phyloP scores from a whole-genome alignment of 768 basidiomycete species.

The Fomitopsis serialis region DNA sequence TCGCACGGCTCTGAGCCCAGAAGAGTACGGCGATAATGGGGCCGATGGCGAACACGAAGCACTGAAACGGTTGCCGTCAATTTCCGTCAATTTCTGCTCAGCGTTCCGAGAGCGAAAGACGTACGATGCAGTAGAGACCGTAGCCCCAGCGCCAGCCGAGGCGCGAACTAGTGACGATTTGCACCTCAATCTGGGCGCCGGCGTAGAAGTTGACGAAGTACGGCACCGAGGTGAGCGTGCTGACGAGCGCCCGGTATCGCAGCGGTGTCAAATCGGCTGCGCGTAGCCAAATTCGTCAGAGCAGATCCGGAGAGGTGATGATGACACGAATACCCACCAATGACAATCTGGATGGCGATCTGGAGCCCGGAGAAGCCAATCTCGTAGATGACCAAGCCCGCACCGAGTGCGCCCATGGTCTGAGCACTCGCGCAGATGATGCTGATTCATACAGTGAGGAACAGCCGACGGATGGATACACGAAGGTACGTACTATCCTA shows the following conservation, averaged over 20 bases:
- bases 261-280: constrained; percentile 25
- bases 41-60: constrained; percentile 18
- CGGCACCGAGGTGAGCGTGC: constrained; percentile 40
- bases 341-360: neutral
- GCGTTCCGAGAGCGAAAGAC: neutral
- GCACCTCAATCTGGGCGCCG: constrained; percentile 55
- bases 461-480: neutral
- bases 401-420: neutral
- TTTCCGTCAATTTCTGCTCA: neutral
- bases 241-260: constrained; percentile 33
- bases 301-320: neutral
- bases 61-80: neutral
- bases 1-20: constrained; percentile 24
- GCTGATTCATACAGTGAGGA: neutral
- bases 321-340: neutral
- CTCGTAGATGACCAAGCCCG: neutral
- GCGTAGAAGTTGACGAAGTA: constrained; percentile 62
- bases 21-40: constrained; percentile 24
- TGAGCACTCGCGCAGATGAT: neutral
- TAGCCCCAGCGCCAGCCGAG: constrained; percentile 68
- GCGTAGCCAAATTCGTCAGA: constrained; percentile 4
- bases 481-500: neutral
- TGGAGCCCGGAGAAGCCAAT: neutral
- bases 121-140: constrained; percentile 16
- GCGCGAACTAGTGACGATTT: constrained; percentile 28